Base-by-base conservation (phyloP, 495 filamentous ascomycete species). In the Lasiosphaeria miniovina region DNA sequence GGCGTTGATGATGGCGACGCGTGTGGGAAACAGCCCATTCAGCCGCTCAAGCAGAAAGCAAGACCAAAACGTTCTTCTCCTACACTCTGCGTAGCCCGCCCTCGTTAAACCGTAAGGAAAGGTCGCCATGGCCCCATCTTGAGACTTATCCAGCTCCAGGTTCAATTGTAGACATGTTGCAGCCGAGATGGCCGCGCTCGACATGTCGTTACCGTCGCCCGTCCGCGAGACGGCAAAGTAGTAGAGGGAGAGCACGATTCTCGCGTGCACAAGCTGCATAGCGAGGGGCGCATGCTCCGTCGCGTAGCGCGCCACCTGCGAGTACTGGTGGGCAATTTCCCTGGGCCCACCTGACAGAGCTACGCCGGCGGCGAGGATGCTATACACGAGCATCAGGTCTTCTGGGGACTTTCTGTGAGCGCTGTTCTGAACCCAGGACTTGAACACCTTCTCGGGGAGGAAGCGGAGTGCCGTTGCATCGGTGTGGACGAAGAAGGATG, bases 321-420 rank as follows among this genome's bases (percentile, higher is more conserved):
- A 77, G 62, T 83, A 87, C 34, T 76, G 74, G 59, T 78, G 70
- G 24, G 67, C 62, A 38, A 77, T 72, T 54, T 74, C 71, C 52
- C 80, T 79, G n/a, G 76, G 59, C n/a, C 80, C 77, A 12, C 77
- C 69, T 0, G 86, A 84, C 61, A 88, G 86, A 1, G 82, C 67
- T 12, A 84, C 78, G 7, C 80, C 84, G 61, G 85, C 60, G 3
- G 83, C 77, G 64, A 90, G 81, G 65, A 86, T 80, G 11, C 81
- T 81, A 74, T 88, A 90, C 50, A 87, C 78, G 51, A 88, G 77
- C 85, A 90, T 91, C 64, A 80, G 80, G 71, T 90, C 88, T 68
- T 85, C 84, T 61, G 77, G 74, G 48, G 77, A 81, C 67, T 88
- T 88, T 17, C 74, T 77, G 59, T 78, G 73, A 59, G 75, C 77